phyloP scores from a whole-genome alignment of 768 basidiomycete species.

The Rhodotorula taiwanensis region DNA sequence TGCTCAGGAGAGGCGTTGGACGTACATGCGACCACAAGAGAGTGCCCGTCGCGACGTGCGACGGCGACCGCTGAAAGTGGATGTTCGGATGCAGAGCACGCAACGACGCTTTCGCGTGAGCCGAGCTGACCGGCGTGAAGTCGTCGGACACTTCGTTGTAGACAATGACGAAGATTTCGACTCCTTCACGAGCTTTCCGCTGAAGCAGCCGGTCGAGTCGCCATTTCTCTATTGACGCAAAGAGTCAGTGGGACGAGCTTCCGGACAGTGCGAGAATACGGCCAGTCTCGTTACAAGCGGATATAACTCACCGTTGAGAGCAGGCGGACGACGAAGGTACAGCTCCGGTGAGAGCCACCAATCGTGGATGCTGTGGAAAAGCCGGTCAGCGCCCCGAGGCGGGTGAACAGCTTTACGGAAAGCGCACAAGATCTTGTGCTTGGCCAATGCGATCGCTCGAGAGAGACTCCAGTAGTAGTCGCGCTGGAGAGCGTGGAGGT shows the following conservation, averaged over 20 bases:
- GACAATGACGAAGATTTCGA: slow-evolving; percentile 89
- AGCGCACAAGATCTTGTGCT: slow-evolving; percentile 43
- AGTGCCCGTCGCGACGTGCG: slow-evolving; percentile 93
- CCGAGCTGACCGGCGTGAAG: slow-evolving; percentile 57
- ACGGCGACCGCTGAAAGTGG: slow-evolving; percentile 82
- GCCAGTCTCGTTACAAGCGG: no score
- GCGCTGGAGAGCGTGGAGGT: slow-evolving; percentile 51
- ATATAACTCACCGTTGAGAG: slow-evolving; percentile 61
- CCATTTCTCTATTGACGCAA: slow-evolving; percentile 29
- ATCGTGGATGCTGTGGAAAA: slow-evolving; percentile 75
- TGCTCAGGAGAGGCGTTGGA: no score
- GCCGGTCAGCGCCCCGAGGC: not conserved
- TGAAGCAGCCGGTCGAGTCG: slow-evolving; percentile 78
- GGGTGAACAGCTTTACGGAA: no score
- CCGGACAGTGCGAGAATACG: no score
- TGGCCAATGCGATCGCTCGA: slow-evolving; percentile 79
- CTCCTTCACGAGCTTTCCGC: slow-evolving; percentile 86
- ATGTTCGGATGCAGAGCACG: slow-evolving; percentile 79
- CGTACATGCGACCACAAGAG: slow-evolving; percentile 97
- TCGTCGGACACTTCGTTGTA: slow-evolving; percentile 84
- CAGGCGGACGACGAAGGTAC: slow-evolving; percentile 76
- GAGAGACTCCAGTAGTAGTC: slow-evolving; percentile 99
- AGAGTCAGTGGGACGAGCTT: not conserved
- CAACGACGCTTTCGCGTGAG: slow-evolving; percentile 80
- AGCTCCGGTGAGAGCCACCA: slow-evolving; percentile 84